These are phyloP conservation scores for Mortierella sp. DNA, from an alignment of 371 early-diverging fungal genomes.

Conservation along the genomic window DNA sequence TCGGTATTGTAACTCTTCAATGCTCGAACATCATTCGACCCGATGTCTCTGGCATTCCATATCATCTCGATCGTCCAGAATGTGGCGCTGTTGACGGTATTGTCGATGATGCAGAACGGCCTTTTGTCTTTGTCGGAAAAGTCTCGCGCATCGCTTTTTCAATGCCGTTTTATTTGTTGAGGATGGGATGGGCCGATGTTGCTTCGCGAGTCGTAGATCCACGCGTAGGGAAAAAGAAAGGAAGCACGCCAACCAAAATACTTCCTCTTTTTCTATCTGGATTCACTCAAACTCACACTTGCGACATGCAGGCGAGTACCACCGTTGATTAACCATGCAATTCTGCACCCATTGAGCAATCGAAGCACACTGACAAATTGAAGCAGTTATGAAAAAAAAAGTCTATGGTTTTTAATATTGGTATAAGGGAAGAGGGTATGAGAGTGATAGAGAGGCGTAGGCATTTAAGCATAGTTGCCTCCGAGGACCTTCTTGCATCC, in stretches of 20 bases:
- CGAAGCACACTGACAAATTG: background rate
- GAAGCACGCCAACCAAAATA: slow-evolving; percentile 4
- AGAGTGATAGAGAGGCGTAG: background rate
- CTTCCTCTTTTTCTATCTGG: background rate
- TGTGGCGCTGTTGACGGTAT: too few relatives aligned
- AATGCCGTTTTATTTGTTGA: too few relatives aligned
- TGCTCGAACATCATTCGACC: too few relatives aligned
- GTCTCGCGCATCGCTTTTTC: too few relatives aligned
- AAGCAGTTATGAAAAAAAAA: background rate
- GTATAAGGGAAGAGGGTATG: background rate
- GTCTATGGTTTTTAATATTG: background rate
- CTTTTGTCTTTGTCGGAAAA: too few relatives aligned
- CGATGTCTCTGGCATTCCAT: too few relatives aligned
- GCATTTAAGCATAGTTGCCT: slow-evolving; percentile 41
- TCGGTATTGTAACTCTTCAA: too few relatives aligned
- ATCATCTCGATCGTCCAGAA: too few relatives aligned
- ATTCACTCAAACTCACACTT: background rate
- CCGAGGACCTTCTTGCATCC: slow-evolving; percentile 47
- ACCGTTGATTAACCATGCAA: background rate
- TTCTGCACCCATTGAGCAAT: background rate
- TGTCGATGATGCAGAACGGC: too few relatives aligned
- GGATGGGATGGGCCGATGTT: too few relatives aligned
- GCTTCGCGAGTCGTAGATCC: background rate
- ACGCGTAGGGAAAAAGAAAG: background rate
- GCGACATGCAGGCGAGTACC: too few relatives aligned